Percentiles rank a stretch among this genome's conserved stretches.
Evolutionary conservation across 1,139 yeast genomes (phyloP).

Genomic region (Suhomyces bolitotheri): DNA sequence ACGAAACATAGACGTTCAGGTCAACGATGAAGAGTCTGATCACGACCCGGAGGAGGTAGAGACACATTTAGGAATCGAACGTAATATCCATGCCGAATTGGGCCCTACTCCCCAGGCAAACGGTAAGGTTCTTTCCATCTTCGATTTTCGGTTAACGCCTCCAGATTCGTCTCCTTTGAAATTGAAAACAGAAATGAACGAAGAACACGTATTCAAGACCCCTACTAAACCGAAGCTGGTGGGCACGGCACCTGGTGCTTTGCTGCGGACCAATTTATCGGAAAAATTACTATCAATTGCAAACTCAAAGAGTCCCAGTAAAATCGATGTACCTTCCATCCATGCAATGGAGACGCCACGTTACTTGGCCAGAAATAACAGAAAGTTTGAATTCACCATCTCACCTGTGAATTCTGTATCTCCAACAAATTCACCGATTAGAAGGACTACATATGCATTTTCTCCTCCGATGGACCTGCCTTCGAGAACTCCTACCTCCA

Average conservation of each 20-base stretch:
- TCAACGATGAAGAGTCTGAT: slow-evolving; percentile 8
- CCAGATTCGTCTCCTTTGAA: slow-evolving; percentile 48
- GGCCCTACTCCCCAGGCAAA: slow-evolving; percentile 80
- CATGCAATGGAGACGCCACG: slow-evolving; percentile 32
- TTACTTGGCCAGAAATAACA: slow-evolving; percentile 30
- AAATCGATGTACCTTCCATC: not conserved
- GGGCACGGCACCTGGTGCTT: slow-evolving; percentile 5
- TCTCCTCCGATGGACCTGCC: slow-evolving; percentile 6
- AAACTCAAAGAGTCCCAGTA: slow-evolving; percentile 12
- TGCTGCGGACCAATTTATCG: slow-evolving; percentile 8
- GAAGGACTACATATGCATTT: not conserved
- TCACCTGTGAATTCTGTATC: slow-evolving; percentile 3
- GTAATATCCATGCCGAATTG: slow-evolving; percentile 34
- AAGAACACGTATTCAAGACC: slow-evolving; percentile 28
- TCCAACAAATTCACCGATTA: not conserved
- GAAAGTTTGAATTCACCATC: slow-evolving; percentile 22
- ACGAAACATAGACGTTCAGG: slow-evolving; percentile 8
- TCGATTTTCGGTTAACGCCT: slow-evolving; percentile 53
- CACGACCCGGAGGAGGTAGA: slow-evolving; percentile 10
- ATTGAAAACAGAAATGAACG: not conserved
- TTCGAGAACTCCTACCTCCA: not conserved
- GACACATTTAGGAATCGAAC: not conserved
- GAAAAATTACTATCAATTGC: slow-evolving; percentile 11
- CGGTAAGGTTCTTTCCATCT: slow-evolving; percentile 67
- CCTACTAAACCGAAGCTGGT: slow-evolving; percentile 28